Evolutionary conservation across 371 early-diverging fungal genomes (phyloP), one percentile per base, ranked within the genome.

Genomic region (Lichtheimia hyalospora): DNA sequence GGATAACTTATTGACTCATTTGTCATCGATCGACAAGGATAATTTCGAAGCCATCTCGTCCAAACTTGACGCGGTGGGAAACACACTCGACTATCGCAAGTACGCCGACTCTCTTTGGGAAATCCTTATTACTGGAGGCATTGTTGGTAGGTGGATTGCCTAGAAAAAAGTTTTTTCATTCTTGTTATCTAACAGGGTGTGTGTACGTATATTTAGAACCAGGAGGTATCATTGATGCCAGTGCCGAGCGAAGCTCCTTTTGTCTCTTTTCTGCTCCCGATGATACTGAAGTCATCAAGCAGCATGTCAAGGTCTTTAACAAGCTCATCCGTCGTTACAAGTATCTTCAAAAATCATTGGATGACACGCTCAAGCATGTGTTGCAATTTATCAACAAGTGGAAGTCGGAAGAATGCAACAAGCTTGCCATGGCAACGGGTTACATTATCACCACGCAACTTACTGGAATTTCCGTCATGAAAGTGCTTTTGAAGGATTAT

Each of bases 71-170:
- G 69, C 71, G 28, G 88, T 89, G 54, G 93, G 90, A 58, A 90
- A 91, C 64, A 92, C 91, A 64, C 88, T 95, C 67, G 96, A 95
- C 67, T 93, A 92, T 82, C 90, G 92, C 72, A 89, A 92, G 69
- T 96, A 96, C 91, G 92, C 89, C 61, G 96, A 96, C 67, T 81
- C 92, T 34, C 85, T 96, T 62, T 96, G 95, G 75, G 96, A 96
- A 83, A 77, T 95, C 54, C 79, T 95, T 68, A 86, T 95, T 64
- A 87, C 90, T 58, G 96, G 96, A 58, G 95, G 95, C 64, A 85
- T 95, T 58, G 77, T 91, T 64, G 91, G 93, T 91, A 66, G 71
- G 59, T 46, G 5, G 10, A 8, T 28, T 3, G 27, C 7, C 34
- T 8, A 1, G 34, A 34, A 34, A 34, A 28, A 34, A 34, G 34